Evolutionary conservation across 2,329 filamentous ascomycete species (phyloP), one percentile per base, ranked within the genome.

Genomic region (Cercospora brassicicola): DNA sequence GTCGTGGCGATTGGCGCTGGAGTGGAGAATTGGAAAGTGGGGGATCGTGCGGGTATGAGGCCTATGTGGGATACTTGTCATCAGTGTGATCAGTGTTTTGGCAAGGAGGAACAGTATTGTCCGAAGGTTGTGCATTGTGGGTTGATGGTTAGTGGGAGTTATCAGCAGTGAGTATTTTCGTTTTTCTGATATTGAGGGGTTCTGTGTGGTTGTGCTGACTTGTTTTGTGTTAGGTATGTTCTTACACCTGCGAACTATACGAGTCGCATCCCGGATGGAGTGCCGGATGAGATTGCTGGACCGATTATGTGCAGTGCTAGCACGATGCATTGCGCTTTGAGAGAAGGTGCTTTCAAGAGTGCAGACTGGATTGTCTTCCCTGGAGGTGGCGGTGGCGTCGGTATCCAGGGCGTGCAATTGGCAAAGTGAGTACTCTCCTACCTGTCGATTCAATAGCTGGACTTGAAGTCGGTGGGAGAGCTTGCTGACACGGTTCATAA

Each of bases 281-380:
- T 88, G 0, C 76, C 79, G 0, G 86, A 87, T 68, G 82, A 84
- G 68, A 72, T 86, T n/a, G 87, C 86, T 2, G 87, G 83, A 0
- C 87, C 87, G 0, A 83, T 89, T 67, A 88, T 89, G 85, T 89
- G 87, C 77, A 83, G 80, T 53, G 85, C 84, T 0, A 84, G 82
- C 6, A 89, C 87, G 1, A 85, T 88, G 68, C 87, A 88, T 75
- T 82, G 84, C 2, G 84, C 86, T 2, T 78, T 89, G 60, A 80
- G 83, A 11, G 83, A 86, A 48, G 84, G 83, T 0, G 80, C 79
- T 1, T 77, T 87, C 3, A 79, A 79, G 66, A 78, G 85, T 0
- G 84, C 85, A 9, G 79, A 87, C 60, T 88, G 84, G 84, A 84
- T 84, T 0, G 82, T 84, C 15, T 86, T 87, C 69, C 84, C 84